Conservation (phyloP, 306 rosid genomes). For the Vicia faba region DNA sequence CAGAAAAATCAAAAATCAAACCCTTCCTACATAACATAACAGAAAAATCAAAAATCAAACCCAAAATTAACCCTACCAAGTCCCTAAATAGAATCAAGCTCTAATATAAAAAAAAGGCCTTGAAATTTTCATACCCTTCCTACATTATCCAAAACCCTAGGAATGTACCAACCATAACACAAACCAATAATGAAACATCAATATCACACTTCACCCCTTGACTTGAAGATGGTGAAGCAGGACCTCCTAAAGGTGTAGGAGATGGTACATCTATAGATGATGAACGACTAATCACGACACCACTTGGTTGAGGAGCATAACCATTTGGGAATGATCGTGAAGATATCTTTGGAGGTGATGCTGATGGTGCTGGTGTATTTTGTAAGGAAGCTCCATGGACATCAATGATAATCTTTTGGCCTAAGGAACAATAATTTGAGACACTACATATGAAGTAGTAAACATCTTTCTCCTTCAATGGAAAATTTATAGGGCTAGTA, state of each 20-base stretch:
- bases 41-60: slow-evolving; percentile 26
- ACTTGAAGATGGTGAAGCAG: slow-evolving; percentile 37
- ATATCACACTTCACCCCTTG: slow-evolving; percentile 4
- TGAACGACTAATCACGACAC: slow-evolving; percentile 13
- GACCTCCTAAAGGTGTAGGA: background rate
- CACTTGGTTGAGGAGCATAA: slow-evolving; percentile 27
- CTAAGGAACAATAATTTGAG: slow-evolving; percentile 43
- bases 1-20: slow-evolving; percentile 15
- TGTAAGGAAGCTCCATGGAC: slow-evolving; percentile 24
- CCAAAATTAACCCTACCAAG: slow-evolving; percentile 5
- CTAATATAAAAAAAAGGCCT: background rate
- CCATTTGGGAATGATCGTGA: slow-evolving; percentile 35
- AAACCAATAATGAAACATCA: slow-evolving; percentile 29
- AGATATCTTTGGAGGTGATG: slow-evolving; percentile 19
- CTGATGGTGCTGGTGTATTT: slow-evolving; percentile 33
- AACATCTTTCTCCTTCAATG: slow-evolving; percentile 28
- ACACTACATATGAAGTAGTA: slow-evolving; percentile 43
- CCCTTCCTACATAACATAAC: slow-evolving; percentile 1
- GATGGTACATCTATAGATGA: background rate
- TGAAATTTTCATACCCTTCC: too few relatives aligned
- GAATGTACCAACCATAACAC: slow-evolving; percentile 21
- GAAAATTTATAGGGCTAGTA: slow-evolving; percentile 36
- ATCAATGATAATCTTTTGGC: slow-evolving; percentile 37
- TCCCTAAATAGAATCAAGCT: slow-evolving; percentile 14
- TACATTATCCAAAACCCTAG: slow-evolving; percentile 40